Evolutionary conservation across 148 eudicot species (phyloP).

Genomic region (Simmondsia chinensis): DNA sequence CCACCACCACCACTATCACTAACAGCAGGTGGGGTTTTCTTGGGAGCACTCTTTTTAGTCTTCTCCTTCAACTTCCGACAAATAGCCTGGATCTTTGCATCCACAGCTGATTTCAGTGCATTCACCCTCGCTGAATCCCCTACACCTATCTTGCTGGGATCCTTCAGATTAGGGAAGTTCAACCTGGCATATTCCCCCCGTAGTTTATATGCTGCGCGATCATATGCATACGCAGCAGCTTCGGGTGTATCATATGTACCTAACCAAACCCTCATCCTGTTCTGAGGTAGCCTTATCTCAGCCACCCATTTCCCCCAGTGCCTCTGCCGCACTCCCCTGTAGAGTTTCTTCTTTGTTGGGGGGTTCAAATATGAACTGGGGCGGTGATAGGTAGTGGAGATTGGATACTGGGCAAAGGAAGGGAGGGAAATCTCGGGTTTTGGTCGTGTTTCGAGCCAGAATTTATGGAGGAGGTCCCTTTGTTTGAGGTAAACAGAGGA

Average conservation of each 20-base stretch:
- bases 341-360: constrained; percentile 57
- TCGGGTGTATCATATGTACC: constrained; percentile 89
- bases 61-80: constrained; percentile 58
- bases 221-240: constrained; percentile 96
- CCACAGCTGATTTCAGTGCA: constrained; percentile 52
- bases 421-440: constrained; percentile 11
- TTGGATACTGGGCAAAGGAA: constrained; percentile 8
- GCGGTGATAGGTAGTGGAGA: constrained; percentile 1
- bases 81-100: constrained; percentile 73
- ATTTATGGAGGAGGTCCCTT: constrained; percentile 54
- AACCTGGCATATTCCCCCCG: constrained; percentile 82
- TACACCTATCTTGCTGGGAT: constrained; percentile 36
- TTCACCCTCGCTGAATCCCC: constrained; percentile 42
- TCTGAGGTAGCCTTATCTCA: constrained; percentile 89
- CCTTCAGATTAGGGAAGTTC: constrained; percentile 68
- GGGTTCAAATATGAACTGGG: constrained; percentile 1
- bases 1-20: not conserved
- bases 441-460: constrained; percentile 35
- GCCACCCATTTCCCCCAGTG: constrained; percentile 99
- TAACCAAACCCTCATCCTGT: constrained; percentile 86
- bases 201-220: constrained; percentile 85
- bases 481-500: constrained; percentile 72
- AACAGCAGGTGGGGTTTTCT: constrained; percentile 7
- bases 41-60: constrained; percentile 33
- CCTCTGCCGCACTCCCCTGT: constrained; percentile 95